Percentiles rank a stretch among this genome's conserved stretches.
Evolutionary conservation across 2,329 filamentous ascomycete species (phyloP).

Genomic region (Herpotrichia juniperi): DNA sequence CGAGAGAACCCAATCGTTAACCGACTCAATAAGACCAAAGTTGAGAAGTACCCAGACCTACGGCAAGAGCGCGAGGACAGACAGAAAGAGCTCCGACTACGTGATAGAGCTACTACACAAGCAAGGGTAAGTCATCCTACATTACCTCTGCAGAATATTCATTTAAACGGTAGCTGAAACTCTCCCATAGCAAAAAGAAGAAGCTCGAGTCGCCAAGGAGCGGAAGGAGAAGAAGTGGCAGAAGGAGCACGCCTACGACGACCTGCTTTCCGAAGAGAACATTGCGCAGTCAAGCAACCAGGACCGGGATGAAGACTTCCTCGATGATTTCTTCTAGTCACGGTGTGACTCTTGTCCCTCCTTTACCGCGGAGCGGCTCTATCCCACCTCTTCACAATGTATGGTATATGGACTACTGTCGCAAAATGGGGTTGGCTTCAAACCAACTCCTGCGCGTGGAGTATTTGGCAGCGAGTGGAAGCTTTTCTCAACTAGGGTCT

Average conservation of each 20-base stretch:
- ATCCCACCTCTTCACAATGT: background rate
- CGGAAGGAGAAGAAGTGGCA: slow-evolving; percentile 89
- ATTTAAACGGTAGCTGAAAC: background rate
- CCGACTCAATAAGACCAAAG: slow-evolving; percentile 95
- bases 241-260: slow-evolving; percentile 97
- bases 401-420: background rate
- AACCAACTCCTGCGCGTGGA: background rate
- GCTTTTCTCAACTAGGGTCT: slow-evolving; percentile 23
- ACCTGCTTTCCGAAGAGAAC: slow-evolving; percentile 83
- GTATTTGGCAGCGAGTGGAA: background rate
- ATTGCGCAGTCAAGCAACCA: slow-evolving; percentile 83
- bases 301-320: slow-evolving; percentile 75
- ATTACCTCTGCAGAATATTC: background rate
- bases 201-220: slow-evolving; percentile 75
- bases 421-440: background rate
- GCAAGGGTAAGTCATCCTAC: slow-evolving; percentile 59
- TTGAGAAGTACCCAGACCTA: slow-evolving; percentile 86
- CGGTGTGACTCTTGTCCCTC: background rate
- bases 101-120: slow-evolving; percentile 68
- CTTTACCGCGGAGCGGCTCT: background rate
- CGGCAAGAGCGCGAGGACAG: slow-evolving; percentile 80
- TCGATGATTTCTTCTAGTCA: slow-evolving; percentile 77
- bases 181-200: slow-evolving; percentile 71
- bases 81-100: slow-evolving; percentile 72
- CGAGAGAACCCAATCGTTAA: slow-evolving; percentile 93